Evolutionary conservation across 1,284 basidiomycete genomes (phyloP), one percentile per base, ranked within the genome.

Genomic region (Tranzscheliella williamsii): DNA sequence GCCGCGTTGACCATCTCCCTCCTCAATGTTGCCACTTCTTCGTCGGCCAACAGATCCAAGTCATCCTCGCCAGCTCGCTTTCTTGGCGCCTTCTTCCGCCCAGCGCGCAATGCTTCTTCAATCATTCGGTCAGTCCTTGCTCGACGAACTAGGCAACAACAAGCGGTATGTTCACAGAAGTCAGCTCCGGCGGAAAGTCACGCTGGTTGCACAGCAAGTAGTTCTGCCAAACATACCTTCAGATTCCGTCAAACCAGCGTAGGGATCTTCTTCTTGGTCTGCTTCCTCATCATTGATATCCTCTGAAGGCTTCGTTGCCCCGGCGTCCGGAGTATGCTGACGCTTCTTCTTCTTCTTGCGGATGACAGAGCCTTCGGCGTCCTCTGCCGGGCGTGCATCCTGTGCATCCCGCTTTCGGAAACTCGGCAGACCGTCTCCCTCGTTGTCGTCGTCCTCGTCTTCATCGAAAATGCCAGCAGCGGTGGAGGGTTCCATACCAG

Each of bases 1-100:
- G 89, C 92, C 2, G 94, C 95, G 7, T 81, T 80, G 35, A 89
- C 82, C 95, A 98, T 98, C 26, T 85, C 81, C 51, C 90, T 86
- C 16, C 90, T 84, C 18, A 98, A 81, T 6, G 87, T 82, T 0
- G 87, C 86, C 20, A 97, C 91, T 68, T 94, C 87, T 60, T 93
- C 90, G 75, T 98, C 94, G 15, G 91, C 91, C 66, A 89, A 88
- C 29, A 85, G 83, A 70, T 98, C 94, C 18, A 97, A 76, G 54
- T 82, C 80, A 24, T 67, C 64, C 42, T 67, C 64, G 8, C 64
- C 64, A 2, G 64, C 64, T 4, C 56, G 46, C 41, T 67, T 67
- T 26, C 61, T 38, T 4, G 64, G 60, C 7, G 60, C 61, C 31
- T 64, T 63, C 55, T 64, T 67, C 44, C 55, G 58, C 13, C 64